A percentile compares a stretch with the other conserved stretches of the same genome.
These are phyloP conservation scores for Lachnellula cervina DNA, from an alignment of 2,329 filamentous ascomycete genomes.

Conservation along the genomic window DNA sequence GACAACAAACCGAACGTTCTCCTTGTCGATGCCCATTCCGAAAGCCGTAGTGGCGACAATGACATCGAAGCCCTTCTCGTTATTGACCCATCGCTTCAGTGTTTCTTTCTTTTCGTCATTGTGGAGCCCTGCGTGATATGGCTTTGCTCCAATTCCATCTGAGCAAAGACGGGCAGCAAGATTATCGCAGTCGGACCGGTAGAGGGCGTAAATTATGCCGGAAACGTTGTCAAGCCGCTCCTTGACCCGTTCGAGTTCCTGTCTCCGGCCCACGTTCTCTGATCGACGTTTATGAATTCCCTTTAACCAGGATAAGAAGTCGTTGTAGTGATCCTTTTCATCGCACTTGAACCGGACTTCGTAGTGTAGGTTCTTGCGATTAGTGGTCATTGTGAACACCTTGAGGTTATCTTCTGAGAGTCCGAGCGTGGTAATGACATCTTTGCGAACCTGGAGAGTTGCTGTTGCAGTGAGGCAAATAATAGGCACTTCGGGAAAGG, in stretches of 20 bases:
- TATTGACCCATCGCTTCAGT: conserved; percentile 65
- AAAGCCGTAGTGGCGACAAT: conserved; percentile 95
- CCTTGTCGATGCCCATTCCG: conserved; percentile 96
- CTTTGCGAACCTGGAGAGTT: conserved; percentile 72
- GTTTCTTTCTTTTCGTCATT: conserved; percentile 67
- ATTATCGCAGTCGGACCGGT: conserved; percentile 67
- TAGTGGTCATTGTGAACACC: conserved; percentile 77
- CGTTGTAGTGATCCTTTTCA: conserved; percentile 64
- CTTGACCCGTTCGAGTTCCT: conserved; percentile 50
- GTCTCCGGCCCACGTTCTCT: conserved; percentile 48
- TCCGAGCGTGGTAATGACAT: conserved; percentile 72
- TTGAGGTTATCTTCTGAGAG: conserved; percentile 60
- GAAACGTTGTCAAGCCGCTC: conserved; percentile 61
- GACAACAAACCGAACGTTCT: conserved; percentile 88
- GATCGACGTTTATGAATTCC: conserved; percentile 65
- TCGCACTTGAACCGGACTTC: conserved; percentile 81
- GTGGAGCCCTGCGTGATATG: conserved; percentile 67
- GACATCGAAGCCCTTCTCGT: conserved; percentile 74
- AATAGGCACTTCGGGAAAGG: conserved; percentile 79
- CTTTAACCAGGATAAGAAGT: conserved; percentile 74
- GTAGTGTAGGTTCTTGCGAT: conserved; percentile 81
- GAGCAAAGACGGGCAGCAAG: conserved; percentile 61
- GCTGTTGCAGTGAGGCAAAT: conserved; percentile 93
- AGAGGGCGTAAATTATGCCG: conserved; percentile 77
- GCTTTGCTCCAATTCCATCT: conserved; percentile 67